These are phyloP conservation scores for Trypanosoma conorhini DNA, from an alignment of 208 protist genomes.

Conservation along the genomic window DNA sequence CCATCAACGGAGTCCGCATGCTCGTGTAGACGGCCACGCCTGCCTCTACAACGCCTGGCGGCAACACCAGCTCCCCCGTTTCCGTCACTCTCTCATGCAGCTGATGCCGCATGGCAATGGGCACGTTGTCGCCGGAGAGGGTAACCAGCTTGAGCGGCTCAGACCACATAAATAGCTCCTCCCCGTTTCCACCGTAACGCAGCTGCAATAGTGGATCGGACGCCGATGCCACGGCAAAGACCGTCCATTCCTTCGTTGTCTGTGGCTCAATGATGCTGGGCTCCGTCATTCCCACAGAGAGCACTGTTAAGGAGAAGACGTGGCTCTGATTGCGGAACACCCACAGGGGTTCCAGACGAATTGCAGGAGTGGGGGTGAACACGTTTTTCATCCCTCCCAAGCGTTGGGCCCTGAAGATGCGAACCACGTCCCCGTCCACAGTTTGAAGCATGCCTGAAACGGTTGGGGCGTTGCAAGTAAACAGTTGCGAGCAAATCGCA, in stretches of 20 bases:
- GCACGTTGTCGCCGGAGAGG: slow-evolving; percentile 34
- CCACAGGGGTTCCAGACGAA: slow-evolving; percentile 25
- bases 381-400: slow-evolving; percentile 13
- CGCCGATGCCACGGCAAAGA: slow-evolving; percentile 4
- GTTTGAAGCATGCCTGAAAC: slow-evolving; percentile 34
- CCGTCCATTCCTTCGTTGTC: slow-evolving; percentile 9
- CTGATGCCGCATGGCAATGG: slow-evolving; percentile 41
- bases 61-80: not conserved
- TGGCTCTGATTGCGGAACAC: slow-evolving; percentile 15
- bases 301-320: slow-evolving; percentile 15
- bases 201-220: slow-evolving; percentile 29
- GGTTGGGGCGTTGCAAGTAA: slow-evolving; percentile 27
- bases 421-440: slow-evolving; percentile 22
- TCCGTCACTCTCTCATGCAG: not conserved
- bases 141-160: slow-evolving; percentile 40
- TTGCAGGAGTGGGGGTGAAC: slow-evolving; percentile 9
- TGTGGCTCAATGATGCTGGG: slow-evolving; percentile 6
- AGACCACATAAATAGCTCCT: slow-evolving; percentile 38
- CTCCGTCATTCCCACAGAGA: slow-evolving; percentile 7
- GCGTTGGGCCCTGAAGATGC: slow-evolving; percentile 26
- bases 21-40: slow-evolving; percentile 22
- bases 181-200: slow-evolving; percentile 15
- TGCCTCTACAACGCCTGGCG: not conserved
- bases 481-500: slow-evolving; percentile 30
- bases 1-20: slow-evolving; percentile 13